Conservation (phyloP, 805 yeast species). For the Spathaspora hagerdaliae region DNA sequence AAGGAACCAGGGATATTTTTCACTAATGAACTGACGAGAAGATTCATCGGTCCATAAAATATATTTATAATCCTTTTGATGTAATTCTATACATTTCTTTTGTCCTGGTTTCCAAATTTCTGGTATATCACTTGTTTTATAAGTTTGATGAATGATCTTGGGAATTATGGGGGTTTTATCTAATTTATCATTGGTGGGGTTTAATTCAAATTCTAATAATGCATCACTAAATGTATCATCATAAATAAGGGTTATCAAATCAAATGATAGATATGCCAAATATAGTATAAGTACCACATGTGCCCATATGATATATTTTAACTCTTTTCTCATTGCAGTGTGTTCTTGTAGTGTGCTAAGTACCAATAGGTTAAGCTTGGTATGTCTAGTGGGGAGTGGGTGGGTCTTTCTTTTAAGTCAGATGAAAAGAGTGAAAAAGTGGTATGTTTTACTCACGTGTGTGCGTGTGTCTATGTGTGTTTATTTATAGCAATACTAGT, state of each 20-base stretch:
- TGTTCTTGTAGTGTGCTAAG: background rate
- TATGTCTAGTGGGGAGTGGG: too few species aligned
- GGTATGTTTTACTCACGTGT: background rate
- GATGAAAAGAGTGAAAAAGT: too few species aligned
- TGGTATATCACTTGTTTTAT: conserved; percentile 75
- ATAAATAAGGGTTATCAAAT: conserved; percentile 66
- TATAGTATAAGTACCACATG: conserved; percentile 53
- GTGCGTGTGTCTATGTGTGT: background rate
- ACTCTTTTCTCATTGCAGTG: conserved; percentile 55
- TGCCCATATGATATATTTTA: conserved; percentile 55
- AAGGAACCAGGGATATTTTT: conserved; percentile 84
- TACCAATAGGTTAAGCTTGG: too few species aligned
- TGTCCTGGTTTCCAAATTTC: conserved; percentile 79
- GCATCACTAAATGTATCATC: conserved; percentile 70
- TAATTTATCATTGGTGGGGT: conserved; percentile 44
- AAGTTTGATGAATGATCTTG: conserved; percentile 89
- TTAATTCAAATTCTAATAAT: conserved; percentile 56
- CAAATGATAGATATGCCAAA: conserved; percentile 62
- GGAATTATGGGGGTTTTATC: conserved; percentile 60
- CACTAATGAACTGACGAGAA: conserved; percentile 73
- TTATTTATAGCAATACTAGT: too few species aligned
- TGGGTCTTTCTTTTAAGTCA: too few species aligned
- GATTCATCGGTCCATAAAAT: conserved; percentile 86
- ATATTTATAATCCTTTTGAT: conserved; percentile 78
- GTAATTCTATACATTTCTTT: conserved; percentile 67